Base-by-base conservation (phyloP, 371 early-diverging fungal species). In the Basidiobolus meristosporus region DNA sequence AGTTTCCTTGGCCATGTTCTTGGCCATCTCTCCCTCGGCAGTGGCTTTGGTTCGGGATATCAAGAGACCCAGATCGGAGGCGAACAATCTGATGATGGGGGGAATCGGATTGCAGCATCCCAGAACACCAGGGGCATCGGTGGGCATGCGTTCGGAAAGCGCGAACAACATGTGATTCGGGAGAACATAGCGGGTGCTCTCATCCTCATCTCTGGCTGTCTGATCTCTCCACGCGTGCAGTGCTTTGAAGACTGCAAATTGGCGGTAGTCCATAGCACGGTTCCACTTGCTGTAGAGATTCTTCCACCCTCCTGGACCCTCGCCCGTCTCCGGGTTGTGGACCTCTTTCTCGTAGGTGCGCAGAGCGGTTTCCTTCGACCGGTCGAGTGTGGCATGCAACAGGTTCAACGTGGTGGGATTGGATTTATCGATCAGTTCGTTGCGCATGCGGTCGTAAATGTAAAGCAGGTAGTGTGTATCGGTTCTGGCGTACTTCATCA, bases 401-500 rank as follows among this genome's bases (percentile, higher is more conserved):
- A 79, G 62, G 40, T 83, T 77, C 35, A 56, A 59, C 23, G 75
- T 77, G 20, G 44, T 57, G 0, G 48, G 65, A 34, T 61, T 63
- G 16, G 65, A 65, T 31, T 63, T 56, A 21, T 55, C 48, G 34
- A 82, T 31, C 4, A 93, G 56, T 37, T 86, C 85, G 44, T 81
- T 82, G 18, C 86, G 77, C 70, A 98, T 73, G 15, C 73, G 57
- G 56, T 95, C 93, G 54, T 74, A 96, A 34, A 98, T 82, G 54
- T 87, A 86, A 17, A 92, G 62, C 20, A 98, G 66, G 48, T 81
- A 98, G 48, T 96, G 97, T 7, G 98, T 96, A 61, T 98, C 98
- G 2, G 75, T 62, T 14, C 89, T 73, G 6, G 98, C 98, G 54
- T 98, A 98, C 19, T 57, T 55, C 36, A 89, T 28, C 95, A 98